Conservation (phyloP, 2,329 filamentous ascomycete species). For the Sphaerulina vaccinii region DNA sequence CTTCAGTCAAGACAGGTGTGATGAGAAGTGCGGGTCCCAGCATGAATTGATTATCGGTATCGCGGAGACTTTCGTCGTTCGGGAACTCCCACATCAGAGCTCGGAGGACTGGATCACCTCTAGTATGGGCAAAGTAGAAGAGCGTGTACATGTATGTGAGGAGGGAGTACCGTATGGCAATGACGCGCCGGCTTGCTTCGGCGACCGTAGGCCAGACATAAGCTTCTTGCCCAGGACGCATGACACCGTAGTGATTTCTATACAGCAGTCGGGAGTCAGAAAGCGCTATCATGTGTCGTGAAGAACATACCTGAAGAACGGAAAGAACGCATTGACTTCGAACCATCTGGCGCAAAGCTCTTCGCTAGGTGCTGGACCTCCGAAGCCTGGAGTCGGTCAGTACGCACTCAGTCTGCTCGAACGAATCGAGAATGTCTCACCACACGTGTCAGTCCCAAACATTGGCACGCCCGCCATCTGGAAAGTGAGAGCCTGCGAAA, state of each 20-base stretch:
- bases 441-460: constrained; percentile 34
- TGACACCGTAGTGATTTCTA: constrained; percentile 13
- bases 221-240: constrained; percentile 57
- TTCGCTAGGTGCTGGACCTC: constrained; percentile 21
- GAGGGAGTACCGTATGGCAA: constrained; percentile 66
- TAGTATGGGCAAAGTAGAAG: constrained; percentile 63
- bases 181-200: constrained; percentile 60
- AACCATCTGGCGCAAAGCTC: constrained; percentile 33
- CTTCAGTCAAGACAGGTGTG: constrained; percentile 63
- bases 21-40: constrained; percentile 64
- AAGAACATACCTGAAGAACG: constrained; percentile 62
- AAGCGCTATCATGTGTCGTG: constrained; percentile 58
- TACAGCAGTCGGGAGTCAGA: background rate
- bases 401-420: no score
- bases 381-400: no score
- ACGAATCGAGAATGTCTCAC: no score
- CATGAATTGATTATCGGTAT: constrained; percentile 66
- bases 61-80: constrained; percentile 62
- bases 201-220: constrained; percentile 65
- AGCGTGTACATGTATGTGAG: constrained; percentile 73
- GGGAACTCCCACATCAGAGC: constrained; percentile 72
- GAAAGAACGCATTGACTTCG: constrained; percentile 63
- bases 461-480: constrained; percentile 31
- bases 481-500: constrained; percentile 30
- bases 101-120: constrained; percentile 67